Conservation (phyloP, 371 early-diverging fungal species). For the Blakeslea trispora region DNA sequence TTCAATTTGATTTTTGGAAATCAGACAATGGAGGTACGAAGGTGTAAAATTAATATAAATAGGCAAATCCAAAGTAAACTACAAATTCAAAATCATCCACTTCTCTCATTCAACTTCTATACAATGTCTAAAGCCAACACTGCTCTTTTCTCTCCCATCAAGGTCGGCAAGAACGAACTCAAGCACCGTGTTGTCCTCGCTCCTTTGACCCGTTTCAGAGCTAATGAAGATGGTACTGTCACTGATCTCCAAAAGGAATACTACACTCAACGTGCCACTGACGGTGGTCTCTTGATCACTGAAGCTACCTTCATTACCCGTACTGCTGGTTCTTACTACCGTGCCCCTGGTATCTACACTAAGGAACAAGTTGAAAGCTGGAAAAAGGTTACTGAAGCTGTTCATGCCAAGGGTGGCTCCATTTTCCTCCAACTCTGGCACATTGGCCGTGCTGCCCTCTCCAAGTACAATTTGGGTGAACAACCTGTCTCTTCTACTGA, state of each 20-base stretch:
- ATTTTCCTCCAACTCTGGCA: slow-evolving; percentile 66
- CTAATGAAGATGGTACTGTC: slow-evolving; percentile 37
- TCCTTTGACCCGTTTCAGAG: slow-evolving; percentile 55
- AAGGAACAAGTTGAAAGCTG: slow-evolving; percentile 53
- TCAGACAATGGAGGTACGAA: no score
- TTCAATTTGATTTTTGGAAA: no score
- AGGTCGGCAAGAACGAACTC: slow-evolving; percentile 27
- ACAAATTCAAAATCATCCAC: neutral
- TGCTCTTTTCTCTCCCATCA: slow-evolving; percentile 22
- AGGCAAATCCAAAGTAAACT: neutral
- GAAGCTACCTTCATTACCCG: slow-evolving; percentile 53
- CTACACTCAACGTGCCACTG: slow-evolving; percentile 59
- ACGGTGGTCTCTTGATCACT: slow-evolving; percentile 58
- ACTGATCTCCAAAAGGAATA: slow-evolving; percentile 50
- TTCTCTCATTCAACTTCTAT: neutral
- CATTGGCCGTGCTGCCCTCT: slow-evolving; percentile 28
- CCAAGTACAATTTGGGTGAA: slow-evolving; percentile 5
- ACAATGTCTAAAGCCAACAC: slow-evolving; percentile 1
- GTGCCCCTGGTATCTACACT: slow-evolving; percentile 45
- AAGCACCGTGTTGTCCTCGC: slow-evolving; percentile 59
- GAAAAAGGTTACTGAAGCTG: slow-evolving; percentile 58
- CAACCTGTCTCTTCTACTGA: slow-evolving; percentile 18
- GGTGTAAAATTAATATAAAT: no score
- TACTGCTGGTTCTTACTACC: slow-evolving; percentile 38
- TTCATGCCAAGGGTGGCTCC: slow-evolving; percentile 56